Conservation (phyloP, 495 filamentous ascomycete species). For the Neurospora sp. region DNA sequence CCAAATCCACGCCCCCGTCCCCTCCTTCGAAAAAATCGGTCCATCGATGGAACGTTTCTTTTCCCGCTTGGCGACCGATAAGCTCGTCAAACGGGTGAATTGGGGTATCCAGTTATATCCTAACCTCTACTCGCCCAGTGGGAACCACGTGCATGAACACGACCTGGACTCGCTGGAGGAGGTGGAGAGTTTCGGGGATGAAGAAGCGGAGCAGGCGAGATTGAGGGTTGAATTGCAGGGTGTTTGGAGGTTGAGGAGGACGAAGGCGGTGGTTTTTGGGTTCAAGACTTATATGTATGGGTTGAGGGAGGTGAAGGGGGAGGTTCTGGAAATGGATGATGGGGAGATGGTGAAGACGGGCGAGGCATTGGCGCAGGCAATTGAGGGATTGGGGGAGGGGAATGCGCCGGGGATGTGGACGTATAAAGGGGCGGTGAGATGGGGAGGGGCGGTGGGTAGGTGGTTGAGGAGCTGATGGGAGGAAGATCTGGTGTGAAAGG, state of each 20-base stretch:
- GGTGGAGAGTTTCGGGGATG: slow-evolving; percentile 32
- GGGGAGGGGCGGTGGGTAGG: slow-evolving; percentile 46
- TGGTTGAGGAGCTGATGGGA: neutral
- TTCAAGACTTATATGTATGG: slow-evolving; percentile 77
- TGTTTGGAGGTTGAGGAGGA: slow-evolving; percentile 58
- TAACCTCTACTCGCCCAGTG: slow-evolving; percentile 44
- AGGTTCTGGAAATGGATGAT: slow-evolving; percentile 54
- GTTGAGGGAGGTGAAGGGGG: slow-evolving; percentile 54
- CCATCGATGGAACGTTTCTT: slow-evolving; percentile 75
- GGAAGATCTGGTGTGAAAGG: neutral
- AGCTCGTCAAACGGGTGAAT: slow-evolving; percentile 46
- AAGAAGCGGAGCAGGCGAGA: slow-evolving; percentile 41
- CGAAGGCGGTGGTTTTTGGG: slow-evolving; percentile 58
- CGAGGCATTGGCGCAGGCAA: slow-evolving; percentile 51
- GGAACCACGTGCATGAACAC: slow-evolving; percentile 38
- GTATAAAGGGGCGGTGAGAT: slow-evolving; percentile 60
- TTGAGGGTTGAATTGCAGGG: slow-evolving; percentile 70
- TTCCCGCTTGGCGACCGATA: slow-evolving; percentile 42
- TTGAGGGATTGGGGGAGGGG: slow-evolving; percentile 61
- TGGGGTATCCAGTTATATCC: slow-evolving; percentile 55
- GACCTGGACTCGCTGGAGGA: slow-evolving; percentile 10
- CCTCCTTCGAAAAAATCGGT: slow-evolving; percentile 63
- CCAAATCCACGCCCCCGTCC: slow-evolving; percentile 61
- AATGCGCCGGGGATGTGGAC: slow-evolving; percentile 56
- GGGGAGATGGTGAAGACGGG: slow-evolving; percentile 62